These are phyloP conservation scores for Penstemon davidsonii DNA, from an alignment of 257 asterid species.

Conservation along the genomic window DNA sequence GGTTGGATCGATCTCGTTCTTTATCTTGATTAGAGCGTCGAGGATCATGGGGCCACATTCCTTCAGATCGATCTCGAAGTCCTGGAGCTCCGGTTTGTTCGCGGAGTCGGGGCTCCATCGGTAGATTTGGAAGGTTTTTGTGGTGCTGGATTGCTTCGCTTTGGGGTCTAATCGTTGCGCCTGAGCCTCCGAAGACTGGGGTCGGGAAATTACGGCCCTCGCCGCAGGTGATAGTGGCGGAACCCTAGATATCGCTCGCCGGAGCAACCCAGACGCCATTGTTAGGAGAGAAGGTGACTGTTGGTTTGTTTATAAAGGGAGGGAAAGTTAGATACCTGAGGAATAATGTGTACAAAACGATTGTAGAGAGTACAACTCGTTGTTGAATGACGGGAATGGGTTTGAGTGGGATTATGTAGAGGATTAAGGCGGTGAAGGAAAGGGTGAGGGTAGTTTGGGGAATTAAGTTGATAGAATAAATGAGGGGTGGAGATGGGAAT, in stretches of 20 bases:
- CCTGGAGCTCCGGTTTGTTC: constrained; percentile 64
- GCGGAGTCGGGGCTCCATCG: constrained; percentile 89
- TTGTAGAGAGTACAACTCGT: neutral
- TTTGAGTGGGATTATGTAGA: neutral
- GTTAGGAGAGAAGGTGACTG: constrained; percentile 23
- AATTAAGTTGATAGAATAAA: neutral
- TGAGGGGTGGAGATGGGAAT: constrained; percentile 24
- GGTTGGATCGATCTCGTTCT: constrained; percentile 85
- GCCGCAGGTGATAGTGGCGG: constrained; percentile 51
- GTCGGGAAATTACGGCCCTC: constrained; percentile 37
- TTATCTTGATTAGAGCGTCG: constrained; percentile 88
- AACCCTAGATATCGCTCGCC: constrained; percentile 66
- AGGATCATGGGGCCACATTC: constrained; percentile 94
- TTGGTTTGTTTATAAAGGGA: neutral
- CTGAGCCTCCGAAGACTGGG: constrained; percentile 62
- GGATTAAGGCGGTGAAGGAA: neutral
- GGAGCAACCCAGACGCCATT: constrained; percentile 82
- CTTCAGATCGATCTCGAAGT: constrained; percentile 73
- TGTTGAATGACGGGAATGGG: constrained; percentile 37
- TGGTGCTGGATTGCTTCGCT: constrained; percentile 31
- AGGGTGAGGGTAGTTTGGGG: constrained; percentile 25
- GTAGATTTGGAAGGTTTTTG: constrained; percentile 91
- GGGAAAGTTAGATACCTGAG: neutral
- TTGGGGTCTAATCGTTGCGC: constrained; percentile 49
- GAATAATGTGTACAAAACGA: neutral